Evolutionary conservation across 1,139 yeast genomes (phyloP).

Genomic region (Hanseniaspora uvarum): DNA sequence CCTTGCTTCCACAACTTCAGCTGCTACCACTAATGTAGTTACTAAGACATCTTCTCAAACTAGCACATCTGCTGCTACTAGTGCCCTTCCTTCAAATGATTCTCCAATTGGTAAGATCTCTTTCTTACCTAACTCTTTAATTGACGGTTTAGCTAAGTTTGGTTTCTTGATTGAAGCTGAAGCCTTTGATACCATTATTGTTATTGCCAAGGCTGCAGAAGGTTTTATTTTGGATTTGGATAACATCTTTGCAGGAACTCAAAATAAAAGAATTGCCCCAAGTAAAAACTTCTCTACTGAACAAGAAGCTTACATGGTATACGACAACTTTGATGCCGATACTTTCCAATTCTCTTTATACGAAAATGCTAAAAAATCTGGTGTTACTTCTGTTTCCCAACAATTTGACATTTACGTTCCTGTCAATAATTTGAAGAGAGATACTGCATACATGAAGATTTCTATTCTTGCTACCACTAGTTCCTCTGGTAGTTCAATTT

Average conservation of each 20-base stretch:
- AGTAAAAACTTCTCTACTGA: neutral
- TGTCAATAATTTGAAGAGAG: conserved; percentile 3
- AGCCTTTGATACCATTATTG: neutral
- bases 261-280: neutral
- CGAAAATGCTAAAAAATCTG: neutral
- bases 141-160: conserved; percentile 4
- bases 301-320: neutral
- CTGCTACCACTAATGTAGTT: too few relatives aligned
- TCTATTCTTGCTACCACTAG: neutral
- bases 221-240: neutral
- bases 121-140: neutral
- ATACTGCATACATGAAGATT: conserved; percentile 5
- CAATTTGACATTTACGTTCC: conserved; percentile 8
- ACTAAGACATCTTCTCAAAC: too few relatives aligned
- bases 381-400: neutral
- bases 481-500: neutral
- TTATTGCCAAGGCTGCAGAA: neutral
- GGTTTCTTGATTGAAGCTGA: neutral
- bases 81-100: neutral
- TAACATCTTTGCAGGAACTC: neutral
- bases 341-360: neutral
- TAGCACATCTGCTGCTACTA: neutral
- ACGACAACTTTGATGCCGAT: neutral
- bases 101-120: neutral
- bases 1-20: too few relatives aligned